Evolutionary conservation across 805 yeast genomes (phyloP).

Genomic region (Yarrowia divulgata): DNA sequence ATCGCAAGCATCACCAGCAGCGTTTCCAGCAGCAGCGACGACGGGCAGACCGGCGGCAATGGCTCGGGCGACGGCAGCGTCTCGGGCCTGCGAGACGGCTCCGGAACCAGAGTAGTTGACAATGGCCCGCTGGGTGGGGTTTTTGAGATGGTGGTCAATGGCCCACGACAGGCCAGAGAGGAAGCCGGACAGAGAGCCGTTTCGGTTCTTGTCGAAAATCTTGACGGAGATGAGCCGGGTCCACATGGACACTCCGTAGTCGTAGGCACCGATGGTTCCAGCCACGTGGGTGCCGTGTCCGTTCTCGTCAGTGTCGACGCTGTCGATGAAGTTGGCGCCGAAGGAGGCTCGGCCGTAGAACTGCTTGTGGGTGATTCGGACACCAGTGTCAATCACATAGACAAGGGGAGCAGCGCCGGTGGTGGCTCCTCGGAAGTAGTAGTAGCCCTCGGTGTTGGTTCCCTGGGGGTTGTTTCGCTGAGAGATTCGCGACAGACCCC

Average conservation of each 20-base stretch:
- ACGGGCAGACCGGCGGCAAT: constrained; percentile 87
- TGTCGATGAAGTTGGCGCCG: constrained; percentile 82
- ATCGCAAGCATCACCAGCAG: constrained; percentile 89
- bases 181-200: constrained; percentile 65
- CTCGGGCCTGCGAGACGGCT: constrained; percentile 86
- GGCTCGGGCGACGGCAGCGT: constrained; percentile 88
- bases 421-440: constrained; percentile 33
- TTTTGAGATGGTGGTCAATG: constrained; percentile 76
- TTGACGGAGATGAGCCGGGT: constrained; percentile 66
- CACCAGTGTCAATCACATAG: constrained; percentile 90
- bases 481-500: constrained; percentile 93
- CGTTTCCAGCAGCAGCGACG: constrained; percentile 97
- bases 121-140: constrained; percentile 48
- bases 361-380: constrained; percentile 74
- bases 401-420: constrained; percentile 57
- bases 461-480: constrained; percentile 62
- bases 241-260: constrained; percentile 62
- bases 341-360: constrained; percentile 84
- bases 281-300: constrained; percentile 98
- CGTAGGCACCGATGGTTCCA: constrained; percentile 67
- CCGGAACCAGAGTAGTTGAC: constrained; percentile 93
- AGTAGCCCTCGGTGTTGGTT: constrained; percentile 28
- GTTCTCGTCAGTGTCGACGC: constrained; percentile 81
- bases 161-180: constrained; percentile 67
- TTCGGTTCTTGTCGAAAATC: constrained; percentile 63